Percentiles rank a stretch among this genome's conserved stretches.
Evolutionary conservation across 2,329 filamentous ascomycete genomes (phyloP).

Genomic region (Diplodia corticola): DNA sequence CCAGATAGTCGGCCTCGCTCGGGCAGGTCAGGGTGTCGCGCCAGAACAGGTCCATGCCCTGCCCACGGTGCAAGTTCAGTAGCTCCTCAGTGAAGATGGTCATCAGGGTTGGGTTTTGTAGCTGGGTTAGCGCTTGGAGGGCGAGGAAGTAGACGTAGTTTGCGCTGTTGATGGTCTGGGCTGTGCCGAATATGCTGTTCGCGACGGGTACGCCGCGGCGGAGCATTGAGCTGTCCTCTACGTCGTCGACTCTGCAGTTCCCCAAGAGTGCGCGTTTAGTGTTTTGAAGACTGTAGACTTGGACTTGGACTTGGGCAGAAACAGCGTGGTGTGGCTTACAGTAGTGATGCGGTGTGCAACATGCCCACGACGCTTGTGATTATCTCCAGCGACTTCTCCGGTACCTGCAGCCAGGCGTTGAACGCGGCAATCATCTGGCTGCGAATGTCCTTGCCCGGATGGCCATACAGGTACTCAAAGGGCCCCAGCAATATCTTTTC

Average conservation of each 20-base stretch:
- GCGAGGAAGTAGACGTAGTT: constrained; percentile 88
- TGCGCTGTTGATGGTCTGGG: constrained; percentile 87
- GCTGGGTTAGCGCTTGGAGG: constrained; percentile 69
- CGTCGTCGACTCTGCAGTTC: constrained; percentile 67
- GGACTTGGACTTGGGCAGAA: background rate
- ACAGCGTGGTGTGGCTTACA: constrained; percentile 43
- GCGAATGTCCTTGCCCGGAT: constrained; percentile 84
- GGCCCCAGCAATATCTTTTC: constrained; percentile 76
- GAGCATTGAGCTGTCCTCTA: constrained; percentile 77
- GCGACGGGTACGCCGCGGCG: constrained; percentile 79
- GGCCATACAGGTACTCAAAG: constrained; percentile 75
- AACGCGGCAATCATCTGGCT: constrained; percentile 78
- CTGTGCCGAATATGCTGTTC: constrained; percentile 79
- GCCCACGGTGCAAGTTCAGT: constrained; percentile 79
- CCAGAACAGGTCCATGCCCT: constrained; percentile 93
- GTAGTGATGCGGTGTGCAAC: constrained; percentile 80
- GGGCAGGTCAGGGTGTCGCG: constrained; percentile 81
- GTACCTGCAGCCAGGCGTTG: constrained; percentile 77
- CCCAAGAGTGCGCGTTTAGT: background rate
- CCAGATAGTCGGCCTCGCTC: constrained; percentile 85
- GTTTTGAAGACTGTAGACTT: background rate
- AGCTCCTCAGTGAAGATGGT: constrained; percentile 82
- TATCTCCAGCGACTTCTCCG: constrained; percentile 65
- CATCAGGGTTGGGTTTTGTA: constrained; percentile 63
- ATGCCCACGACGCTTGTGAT: constrained; percentile 81